Percentiles rank a stretch among this genome's conserved stretches.
Evolutionary conservation across 768 basidiomycete genomes (phyloP).

Genomic region (Leccinum imitatum): DNA sequence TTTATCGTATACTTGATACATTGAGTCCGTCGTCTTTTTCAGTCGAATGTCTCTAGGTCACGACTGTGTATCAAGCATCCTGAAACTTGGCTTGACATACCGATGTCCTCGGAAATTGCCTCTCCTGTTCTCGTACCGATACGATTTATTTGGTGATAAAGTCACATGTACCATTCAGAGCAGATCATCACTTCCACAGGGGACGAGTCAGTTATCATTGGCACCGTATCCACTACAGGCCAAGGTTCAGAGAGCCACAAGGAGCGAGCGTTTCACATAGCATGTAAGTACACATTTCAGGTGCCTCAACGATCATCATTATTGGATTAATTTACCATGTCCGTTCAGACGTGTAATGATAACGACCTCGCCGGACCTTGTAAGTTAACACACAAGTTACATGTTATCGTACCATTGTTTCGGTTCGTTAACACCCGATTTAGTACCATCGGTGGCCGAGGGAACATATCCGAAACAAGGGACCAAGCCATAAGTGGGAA

Average conservation of each 20-base stretch:
- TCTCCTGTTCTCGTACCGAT: not conserved
- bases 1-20: not conserved
- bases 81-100: not conserved
- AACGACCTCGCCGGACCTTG: constrained; percentile 12
- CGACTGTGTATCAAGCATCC: not conserved
- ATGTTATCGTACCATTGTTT: constrained; percentile 22
- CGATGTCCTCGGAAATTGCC: constrained; percentile 21
- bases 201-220: constrained; percentile 1
- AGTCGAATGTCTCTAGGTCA: not conserved
- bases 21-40: not conserved
- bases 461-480: constrained; percentile 20
- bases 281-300: not conserved
- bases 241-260: constrained; percentile 6
- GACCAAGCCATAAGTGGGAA: constrained; percentile 7
- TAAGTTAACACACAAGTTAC: not conserved
- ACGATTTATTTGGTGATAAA: not conserved
- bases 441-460: constrained; percentile 5
- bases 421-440: constrained; percentile 21
- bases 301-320: not conserved
- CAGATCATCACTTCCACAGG: constrained; percentile 9
- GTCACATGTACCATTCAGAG: constrained; percentile 5
- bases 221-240: not conserved
- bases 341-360: constrained; percentile 6
- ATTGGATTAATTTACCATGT: not conserved
- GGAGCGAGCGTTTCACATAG: constrained; percentile 9